Evolutionary conservation across 31 red algal genomes (phyloP).

Genomic region (Asparagopsis taxiformis): DNA sequence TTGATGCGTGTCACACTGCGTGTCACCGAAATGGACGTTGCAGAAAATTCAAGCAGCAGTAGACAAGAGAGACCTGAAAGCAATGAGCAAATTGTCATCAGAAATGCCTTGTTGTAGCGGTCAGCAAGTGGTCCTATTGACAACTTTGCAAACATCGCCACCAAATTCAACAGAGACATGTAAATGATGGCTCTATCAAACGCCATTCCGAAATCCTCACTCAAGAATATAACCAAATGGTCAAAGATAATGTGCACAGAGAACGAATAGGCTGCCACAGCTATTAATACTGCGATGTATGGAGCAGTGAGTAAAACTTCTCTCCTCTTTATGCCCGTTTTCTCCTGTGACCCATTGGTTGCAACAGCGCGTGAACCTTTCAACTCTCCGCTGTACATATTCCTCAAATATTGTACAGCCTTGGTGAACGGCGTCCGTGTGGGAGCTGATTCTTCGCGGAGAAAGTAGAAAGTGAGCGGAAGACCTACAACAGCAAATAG

Average conservation of each 20-base stretch:
- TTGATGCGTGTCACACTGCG: slow-evolving; percentile 16
- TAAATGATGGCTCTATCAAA: slow-evolving; percentile 41
- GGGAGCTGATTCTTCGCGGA: too few species aligned
- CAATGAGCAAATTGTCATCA: slow-evolving; percentile 38
- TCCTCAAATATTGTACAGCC: too few species aligned
- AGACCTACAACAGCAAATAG: too few species aligned
- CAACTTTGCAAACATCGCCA: slow-evolving; percentile 52
- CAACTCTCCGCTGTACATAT: too few species aligned
- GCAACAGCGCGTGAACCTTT: too few species aligned
- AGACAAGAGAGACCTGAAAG: slow-evolving; percentile 4
- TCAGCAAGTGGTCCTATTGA: slow-evolving; percentile 56
- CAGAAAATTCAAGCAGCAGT: slow-evolving; percentile 45
- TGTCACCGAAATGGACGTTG: slow-evolving; percentile 8
- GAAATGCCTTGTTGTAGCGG: slow-evolving; percentile 34
- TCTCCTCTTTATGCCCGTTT: too few species aligned
- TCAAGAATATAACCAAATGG: slow-evolving; percentile 63
- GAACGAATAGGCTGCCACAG: slow-evolving; percentile 64
- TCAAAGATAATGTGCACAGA: slow-evolving; percentile 71
- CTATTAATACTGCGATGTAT: slow-evolving; percentile 29
- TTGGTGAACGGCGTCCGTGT: too few species aligned
- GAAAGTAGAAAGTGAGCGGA: too few species aligned
- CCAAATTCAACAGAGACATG: slow-evolving; percentile 58
- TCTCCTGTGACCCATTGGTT: too few species aligned
- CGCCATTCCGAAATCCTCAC: slow-evolving; percentile 56
- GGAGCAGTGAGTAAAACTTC: slow-evolving; percentile 32